phyloP scores from a whole-genome alignment of 805 yeast genomes.

The Kodamaea jinghongensis region DNA sequence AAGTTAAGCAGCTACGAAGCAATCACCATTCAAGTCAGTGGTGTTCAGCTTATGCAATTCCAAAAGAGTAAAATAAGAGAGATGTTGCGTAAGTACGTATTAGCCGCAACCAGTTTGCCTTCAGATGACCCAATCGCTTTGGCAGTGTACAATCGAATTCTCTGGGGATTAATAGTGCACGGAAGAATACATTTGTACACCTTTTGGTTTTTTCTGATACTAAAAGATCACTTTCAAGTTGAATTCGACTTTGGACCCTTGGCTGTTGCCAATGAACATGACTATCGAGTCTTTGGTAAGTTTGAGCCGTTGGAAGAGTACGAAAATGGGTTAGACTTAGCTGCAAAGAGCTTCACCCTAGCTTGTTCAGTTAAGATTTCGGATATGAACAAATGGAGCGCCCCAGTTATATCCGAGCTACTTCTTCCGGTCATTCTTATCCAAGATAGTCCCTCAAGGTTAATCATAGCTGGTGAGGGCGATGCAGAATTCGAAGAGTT shows the following conservation, averaged over 20 bases:
- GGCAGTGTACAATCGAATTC: constrained; percentile 33
- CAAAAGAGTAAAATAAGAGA: constrained; percentile 19
- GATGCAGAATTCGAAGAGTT: constrained; percentile 19
- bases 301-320: constrained; percentile 13
- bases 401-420: constrained; percentile 10
- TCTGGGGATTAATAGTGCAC: constrained; percentile 41
- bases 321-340: constrained; percentile 17
- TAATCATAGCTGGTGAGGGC: constrained; percentile 18
- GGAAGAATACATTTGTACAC: constrained; percentile 45
- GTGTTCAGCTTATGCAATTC: constrained; percentile 1
- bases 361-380: constrained; percentile 4
- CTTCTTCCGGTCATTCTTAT: constrained; percentile 23
- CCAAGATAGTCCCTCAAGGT: constrained; percentile 7
- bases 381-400: constrained; percentile 17
- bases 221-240: constrained; percentile 28
- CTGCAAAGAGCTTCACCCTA: constrained; percentile 14
- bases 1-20: constrained; percentile 14
- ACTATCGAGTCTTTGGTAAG: constrained; percentile 16
- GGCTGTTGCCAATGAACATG: constrained; percentile 24
- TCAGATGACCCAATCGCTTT: constrained; percentile 38
- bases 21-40: neutral
- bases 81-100: constrained; percentile 38
- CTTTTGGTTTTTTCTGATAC: constrained; percentile 41
- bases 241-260: constrained; percentile 22
- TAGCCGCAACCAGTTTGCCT: constrained; percentile 29